Evolutionary conservation across 2,329 filamentous ascomycete genomes (phyloP).

Genomic region (Cladorrhinum sp.): DNA sequence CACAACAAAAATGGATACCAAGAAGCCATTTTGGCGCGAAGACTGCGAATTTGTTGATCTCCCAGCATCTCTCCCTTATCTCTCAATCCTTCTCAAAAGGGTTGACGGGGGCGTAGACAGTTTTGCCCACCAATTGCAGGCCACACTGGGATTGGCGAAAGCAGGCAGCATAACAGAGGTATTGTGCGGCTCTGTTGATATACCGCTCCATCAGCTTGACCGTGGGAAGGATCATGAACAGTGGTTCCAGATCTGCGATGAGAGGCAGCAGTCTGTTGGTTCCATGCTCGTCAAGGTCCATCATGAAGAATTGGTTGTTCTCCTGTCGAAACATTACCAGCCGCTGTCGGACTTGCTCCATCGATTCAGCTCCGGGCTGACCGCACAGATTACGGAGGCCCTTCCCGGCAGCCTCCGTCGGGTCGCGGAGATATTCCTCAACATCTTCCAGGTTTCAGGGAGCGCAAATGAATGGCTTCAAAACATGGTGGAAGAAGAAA

Average conservation of each 20-base stretch:
- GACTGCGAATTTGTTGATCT: slow-evolving; percentile 75
- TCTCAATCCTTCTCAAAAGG: slow-evolving; percentile 71
- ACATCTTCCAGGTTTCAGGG: slow-evolving; percentile 93
- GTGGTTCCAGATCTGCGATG: slow-evolving; percentile 81
- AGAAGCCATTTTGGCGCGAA: slow-evolving; percentile 78
- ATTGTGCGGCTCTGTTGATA: slow-evolving; percentile 71
- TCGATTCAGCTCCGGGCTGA: slow-evolving; percentile 78
- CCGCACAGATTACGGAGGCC: slow-evolving; percentile 76
- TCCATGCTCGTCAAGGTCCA: slow-evolving; percentile 81
- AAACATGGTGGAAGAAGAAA: slow-evolving; percentile 91
- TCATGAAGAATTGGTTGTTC: slow-evolving; percentile 84
- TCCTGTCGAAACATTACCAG: slow-evolving; percentile 82
- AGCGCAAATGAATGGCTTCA: slow-evolving; percentile 85
- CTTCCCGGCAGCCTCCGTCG: slow-evolving; percentile 74
- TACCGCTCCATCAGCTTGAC: slow-evolving; percentile 75
- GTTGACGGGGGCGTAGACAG: slow-evolving; percentile 51
- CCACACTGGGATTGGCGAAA: slow-evolving; percentile 42
- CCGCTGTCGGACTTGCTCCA: slow-evolving; percentile 80
- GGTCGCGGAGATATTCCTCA: slow-evolving; percentile 82
- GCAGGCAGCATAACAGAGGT: slow-evolving; percentile 47
- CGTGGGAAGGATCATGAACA: slow-evolving; percentile 76
- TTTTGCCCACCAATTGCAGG: slow-evolving; percentile 43
- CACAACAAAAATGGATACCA: slow-evolving; percentile 66
- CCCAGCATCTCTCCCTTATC: slow-evolving; percentile 63
- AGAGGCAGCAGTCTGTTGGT: slow-evolving; percentile 71